Evolutionary conservation across 2,329 filamentous ascomycete genomes (phyloP), one percentile per base, ranked within the genome.

Genomic region (Trichophyton benhamiae): DNA sequence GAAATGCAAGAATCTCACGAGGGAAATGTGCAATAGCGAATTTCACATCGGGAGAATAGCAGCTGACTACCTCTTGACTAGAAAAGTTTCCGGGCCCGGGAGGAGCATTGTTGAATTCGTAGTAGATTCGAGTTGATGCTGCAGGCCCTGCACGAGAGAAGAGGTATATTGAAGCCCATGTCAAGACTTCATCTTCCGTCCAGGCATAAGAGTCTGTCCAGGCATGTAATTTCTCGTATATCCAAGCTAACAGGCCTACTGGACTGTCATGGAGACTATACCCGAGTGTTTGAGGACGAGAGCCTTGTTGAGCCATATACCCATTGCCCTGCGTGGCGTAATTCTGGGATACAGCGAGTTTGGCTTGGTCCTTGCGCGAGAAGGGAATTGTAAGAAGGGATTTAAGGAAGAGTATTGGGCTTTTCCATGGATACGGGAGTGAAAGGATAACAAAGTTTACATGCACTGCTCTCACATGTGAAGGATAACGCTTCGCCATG

Each of bases 191-290:
- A 60, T 91, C 87, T 63, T 89, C 85, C 0, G 83, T 86, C 87
- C 87, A 91, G 0, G 81, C 75, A 68, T 90, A 90, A 0, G 67
- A 67, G 67, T 91, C 87, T 0, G 84, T 85, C 88, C 88, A 92
- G 66, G 88, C 85, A 66, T 86, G 83, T 42, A 92, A 74, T 70
- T 92, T 92, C 73, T 92, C 89, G 66, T 88, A 88, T 38, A 92
- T 84, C 89, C 89, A 94, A 0, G 87, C 83, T 0, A 92, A 76
- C 2, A 90, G 74, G 0, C 81, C 87, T 0, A 88, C 81, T 0
- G 88, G 89, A 5, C 81, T 85, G 69, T 91, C 87, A 0, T 82
- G 78, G 2, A 91, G 77, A 0, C 78, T 83, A 67, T 88, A 89
- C 0, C 85, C 85, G 0, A 91, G 69, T 0, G 88, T 92, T 59